phyloP scores from a whole-genome alignment of 495 filamentous ascomycete genomes.

The Gamarada debralockiae region DNA sequence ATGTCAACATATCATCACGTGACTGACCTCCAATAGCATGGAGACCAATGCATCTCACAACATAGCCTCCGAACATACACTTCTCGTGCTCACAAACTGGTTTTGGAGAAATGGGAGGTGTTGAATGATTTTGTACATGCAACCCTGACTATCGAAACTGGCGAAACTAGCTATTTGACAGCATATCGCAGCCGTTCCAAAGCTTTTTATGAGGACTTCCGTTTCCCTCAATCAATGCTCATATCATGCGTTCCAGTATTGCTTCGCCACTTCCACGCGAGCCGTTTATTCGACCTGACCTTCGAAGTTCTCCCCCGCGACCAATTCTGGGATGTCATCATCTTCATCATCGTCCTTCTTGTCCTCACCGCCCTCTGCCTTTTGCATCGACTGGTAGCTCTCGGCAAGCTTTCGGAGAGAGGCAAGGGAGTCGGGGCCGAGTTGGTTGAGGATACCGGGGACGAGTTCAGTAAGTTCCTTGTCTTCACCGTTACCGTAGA shows the following conservation, averaged over 20 bases:
- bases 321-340: constrained; percentile 91
- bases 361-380: constrained; percentile 66
- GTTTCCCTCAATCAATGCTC: no score
- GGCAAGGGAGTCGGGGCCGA: constrained; percentile 95
- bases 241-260: neutral
- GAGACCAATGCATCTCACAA: no score
- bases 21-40: no score
- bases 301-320: constrained; percentile 96
- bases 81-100: no score
- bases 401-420: constrained; percentile 97
- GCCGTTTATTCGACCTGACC: constrained; percentile 79
- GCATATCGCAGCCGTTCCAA: no score
- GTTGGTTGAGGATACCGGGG: constrained; percentile 98
- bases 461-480: constrained; percentile 99
- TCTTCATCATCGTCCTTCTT: constrained; percentile 66
- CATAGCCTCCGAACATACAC: no score
- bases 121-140: no score
- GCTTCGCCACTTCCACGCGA: neutral
- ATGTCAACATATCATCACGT: no score
- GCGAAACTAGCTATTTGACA: no score
- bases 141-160: no score
- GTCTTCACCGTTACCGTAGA: constrained; percentile 98
- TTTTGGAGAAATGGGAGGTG: no score
- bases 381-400: constrained; percentile 99
- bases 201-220: no score